A percentile compares a stretch with the other conserved stretches of the same genome.
These are phyloP conservation scores for Chlorella ohadii DNA, from an alignment of 139 green algal species.

Conservation along the genomic window DNA sequence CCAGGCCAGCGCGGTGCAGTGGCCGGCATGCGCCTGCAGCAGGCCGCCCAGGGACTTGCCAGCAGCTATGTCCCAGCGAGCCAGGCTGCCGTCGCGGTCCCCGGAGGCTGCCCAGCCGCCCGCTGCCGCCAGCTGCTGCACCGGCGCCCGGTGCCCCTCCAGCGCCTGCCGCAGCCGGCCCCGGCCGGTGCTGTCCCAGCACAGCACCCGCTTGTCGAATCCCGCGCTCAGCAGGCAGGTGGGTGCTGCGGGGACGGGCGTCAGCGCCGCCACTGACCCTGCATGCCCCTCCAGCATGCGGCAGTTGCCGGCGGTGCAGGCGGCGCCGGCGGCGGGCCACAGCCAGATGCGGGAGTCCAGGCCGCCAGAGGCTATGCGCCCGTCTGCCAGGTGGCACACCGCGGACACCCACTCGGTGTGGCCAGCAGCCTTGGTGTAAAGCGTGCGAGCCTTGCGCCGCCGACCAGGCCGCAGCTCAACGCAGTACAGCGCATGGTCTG, in stretches of 20 bases:
- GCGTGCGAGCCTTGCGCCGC: slow-evolving; percentile 56
- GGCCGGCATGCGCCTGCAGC: slow-evolving; percentile 66
- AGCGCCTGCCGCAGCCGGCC: slow-evolving; percentile 44
- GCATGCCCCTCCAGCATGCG: slow-evolving; percentile 55
- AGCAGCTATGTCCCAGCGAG: slow-evolving; percentile 64
- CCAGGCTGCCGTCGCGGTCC: slow-evolving; percentile 68
- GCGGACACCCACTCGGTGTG: slow-evolving; percentile 85
- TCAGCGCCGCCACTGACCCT: slow-evolving; percentile 61
- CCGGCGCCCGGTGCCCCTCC: slow-evolving; percentile 55
- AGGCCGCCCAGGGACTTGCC: slow-evolving; percentile 40
- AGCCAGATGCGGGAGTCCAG: slow-evolving; percentile 84
- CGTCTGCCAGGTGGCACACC: slow-evolving; percentile 64
- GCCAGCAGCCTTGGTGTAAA: slow-evolving; percentile 78
- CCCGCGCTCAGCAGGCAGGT: slow-evolving; percentile 44
- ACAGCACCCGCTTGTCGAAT: slow-evolving; percentile 77
- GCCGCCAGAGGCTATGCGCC: slow-evolving; percentile 72
- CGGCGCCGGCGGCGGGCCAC: slow-evolving; percentile 56
- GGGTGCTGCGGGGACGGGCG: slow-evolving; percentile 1
- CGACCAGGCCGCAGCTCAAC: slow-evolving; percentile 60
- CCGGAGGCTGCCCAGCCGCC: slow-evolving; percentile 44
- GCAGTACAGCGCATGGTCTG: slow-evolving; percentile 84
- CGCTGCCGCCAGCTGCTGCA: slow-evolving; percentile 43
- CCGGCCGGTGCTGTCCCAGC: slow-evolving; percentile 41
- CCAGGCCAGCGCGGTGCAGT: slow-evolving; percentile 79
- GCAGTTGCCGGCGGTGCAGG: slow-evolving; percentile 17